Evolutionary conservation across 768 basidiomycete species (phyloP).

Genomic region (Dendrothele bispora): DNA sequence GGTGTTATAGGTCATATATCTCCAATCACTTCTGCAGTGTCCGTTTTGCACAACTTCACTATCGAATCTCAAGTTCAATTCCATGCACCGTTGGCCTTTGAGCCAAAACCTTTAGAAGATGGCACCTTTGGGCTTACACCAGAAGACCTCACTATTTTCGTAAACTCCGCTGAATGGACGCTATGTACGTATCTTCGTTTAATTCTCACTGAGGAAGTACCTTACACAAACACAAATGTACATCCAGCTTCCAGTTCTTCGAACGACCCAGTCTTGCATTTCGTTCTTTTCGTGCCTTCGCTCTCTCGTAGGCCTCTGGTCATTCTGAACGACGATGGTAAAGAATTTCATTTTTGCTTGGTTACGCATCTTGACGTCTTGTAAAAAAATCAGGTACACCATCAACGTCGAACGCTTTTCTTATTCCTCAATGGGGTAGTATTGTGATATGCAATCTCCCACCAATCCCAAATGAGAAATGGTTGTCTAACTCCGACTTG

Average conservation of each 20-base stretch:
- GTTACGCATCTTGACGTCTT: no score
- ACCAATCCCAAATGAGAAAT: constrained; percentile 25
- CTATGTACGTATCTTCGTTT: constrained; percentile 55
- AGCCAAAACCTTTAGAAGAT: constrained; percentile 43
- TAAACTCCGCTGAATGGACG: constrained; percentile 97
- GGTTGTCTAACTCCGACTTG: constrained; percentile 46
- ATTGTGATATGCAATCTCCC: constrained; percentile 75
- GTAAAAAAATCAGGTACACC: not conserved
- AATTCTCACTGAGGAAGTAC: not conserved
- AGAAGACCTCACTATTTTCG: constrained; percentile 88
- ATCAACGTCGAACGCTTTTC: constrained; percentile 5
- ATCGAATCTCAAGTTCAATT: constrained; percentile 94
- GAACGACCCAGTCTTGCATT: constrained; percentile 92
- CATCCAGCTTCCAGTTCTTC: constrained; percentile 83
- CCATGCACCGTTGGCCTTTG: constrained; percentile 86
- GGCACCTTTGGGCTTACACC: constrained; percentile 60
- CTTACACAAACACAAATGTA: constrained; percentile 5
- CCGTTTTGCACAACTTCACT: constrained; percentile 82
- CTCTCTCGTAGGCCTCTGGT: constrained; percentile 63
- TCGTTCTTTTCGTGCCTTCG: constrained; percentile 86
- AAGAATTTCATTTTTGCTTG: no score
- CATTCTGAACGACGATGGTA: constrained; percentile 35
- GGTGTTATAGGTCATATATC: constrained; percentile 58
- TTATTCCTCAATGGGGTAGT: constrained; percentile 50
- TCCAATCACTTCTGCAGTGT: constrained; percentile 62